phyloP scores from a whole-genome alignment of 495 filamentous ascomycete genomes.

The Penicillium nucicola region DNA sequence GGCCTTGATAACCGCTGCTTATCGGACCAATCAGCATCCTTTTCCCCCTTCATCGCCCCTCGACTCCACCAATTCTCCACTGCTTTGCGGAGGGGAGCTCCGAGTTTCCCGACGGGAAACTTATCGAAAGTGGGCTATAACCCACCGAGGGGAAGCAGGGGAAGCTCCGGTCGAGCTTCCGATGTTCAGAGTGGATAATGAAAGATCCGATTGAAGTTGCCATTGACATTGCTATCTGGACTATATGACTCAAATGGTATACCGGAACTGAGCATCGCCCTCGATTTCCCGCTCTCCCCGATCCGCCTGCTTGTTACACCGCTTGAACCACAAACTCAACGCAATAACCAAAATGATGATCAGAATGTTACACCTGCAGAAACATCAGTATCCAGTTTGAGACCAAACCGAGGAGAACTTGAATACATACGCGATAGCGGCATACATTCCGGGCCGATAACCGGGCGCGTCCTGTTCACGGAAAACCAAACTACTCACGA shows the following conservation, averaged over 20 bases:
- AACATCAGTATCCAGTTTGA: slow-evolving; percentile 5
- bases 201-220: not conserved
- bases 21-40: slow-evolving; percentile 1
- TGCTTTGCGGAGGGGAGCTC: not conserved
- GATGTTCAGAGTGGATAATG: not conserved
- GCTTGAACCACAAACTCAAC: slow-evolving; percentile 34
- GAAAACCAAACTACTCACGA: slow-evolving; percentile 56
- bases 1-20: not conserved
- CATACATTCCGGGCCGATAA: slow-evolving; percentile 55
- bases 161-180: not conserved
- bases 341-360: slow-evolving; percentile 35
- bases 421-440: slow-evolving; percentile 41
- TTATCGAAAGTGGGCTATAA: not conserved
- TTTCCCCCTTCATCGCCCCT: not conserved
- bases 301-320: slow-evolving; percentile 35
- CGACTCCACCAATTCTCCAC: slow-evolving; percentile 3
- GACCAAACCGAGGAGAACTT: not conserved
- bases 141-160: not conserved
- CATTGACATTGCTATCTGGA: not conserved
- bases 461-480: slow-evolving; percentile 53
- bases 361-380: slow-evolving; percentile 37
- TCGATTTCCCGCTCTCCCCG: slow-evolving; percentile 37
- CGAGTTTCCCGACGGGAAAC: slow-evolving; percentile 18
- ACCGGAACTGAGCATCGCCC: slow-evolving; percentile 31
- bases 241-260: slow-evolving; percentile 29